These are phyloP conservation scores for Epichloe amarillans DNA, from an alignment of 2,329 filamentous ascomycete species.

Conservation along the genomic window DNA sequence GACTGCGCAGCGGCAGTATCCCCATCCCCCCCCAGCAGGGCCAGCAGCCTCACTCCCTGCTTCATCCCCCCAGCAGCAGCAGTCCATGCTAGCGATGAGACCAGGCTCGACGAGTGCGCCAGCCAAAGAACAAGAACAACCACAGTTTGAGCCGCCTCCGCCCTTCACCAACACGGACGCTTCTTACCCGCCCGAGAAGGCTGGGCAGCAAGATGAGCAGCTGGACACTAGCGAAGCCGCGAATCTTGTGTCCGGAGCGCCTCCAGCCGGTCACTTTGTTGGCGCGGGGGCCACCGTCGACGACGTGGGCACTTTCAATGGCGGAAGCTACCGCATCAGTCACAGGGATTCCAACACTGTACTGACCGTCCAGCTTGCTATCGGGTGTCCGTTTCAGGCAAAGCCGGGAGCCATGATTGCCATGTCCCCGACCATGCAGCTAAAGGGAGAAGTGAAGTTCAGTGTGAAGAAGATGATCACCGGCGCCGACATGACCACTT, in stretches of 20 bases:
- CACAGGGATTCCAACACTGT: conserved; percentile 87
- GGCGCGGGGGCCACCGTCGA: conserved; percentile 54
- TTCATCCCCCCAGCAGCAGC: conserved; percentile 5
- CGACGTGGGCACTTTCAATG: conserved; percentile 93
- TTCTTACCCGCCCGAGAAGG: conserved; percentile 18
- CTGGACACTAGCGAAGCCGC: conserved; percentile 13
- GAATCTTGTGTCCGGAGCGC: conserved; percentile 26
- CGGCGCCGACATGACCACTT: conserved; percentile 65
- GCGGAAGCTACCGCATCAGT: conserved; percentile 84
- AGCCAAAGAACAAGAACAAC: conserved; percentile 11
- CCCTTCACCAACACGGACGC: conserved; percentile 10
- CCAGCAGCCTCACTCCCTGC: neutral
- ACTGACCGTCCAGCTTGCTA: conserved; percentile 76
- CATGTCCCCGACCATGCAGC: conserved; percentile 79
- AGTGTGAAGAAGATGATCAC: conserved; percentile 82
- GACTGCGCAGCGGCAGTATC: conserved; percentile 12
- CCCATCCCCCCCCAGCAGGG: conserved; percentile 4
- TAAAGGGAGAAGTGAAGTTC: conserved; percentile 75
- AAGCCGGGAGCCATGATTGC: conserved; percentile 88
- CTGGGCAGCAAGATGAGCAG: conserved; percentile 10
- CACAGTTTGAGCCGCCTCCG: conserved; percentile 16
- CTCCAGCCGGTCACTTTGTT: conserved; percentile 41
- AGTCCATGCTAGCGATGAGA: conserved; percentile 12
- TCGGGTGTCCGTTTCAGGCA: conserved; percentile 69
- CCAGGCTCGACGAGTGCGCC: conserved; percentile 13